Evolutionary conservation across 176 grass and related monocot species (phyloP).

Genomic region (Rhynchospora tenuis): DNA sequence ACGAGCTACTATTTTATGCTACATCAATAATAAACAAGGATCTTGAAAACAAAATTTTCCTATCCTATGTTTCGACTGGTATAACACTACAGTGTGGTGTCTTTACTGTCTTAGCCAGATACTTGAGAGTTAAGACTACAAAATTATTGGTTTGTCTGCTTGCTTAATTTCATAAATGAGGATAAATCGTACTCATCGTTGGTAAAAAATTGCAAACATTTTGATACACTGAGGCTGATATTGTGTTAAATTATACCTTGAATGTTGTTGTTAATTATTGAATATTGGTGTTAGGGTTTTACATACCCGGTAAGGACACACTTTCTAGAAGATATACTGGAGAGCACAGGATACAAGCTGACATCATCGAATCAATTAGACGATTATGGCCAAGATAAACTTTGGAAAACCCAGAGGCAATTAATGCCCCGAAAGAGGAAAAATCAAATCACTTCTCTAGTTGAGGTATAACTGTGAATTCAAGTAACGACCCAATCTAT

Average conservation of each 20-base stretch:
- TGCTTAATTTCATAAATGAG: slow-evolving; percentile 12
- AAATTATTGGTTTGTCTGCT: neutral
- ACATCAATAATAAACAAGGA: neutral
- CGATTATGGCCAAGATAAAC: slow-evolving; percentile 97
- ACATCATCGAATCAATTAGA: slow-evolving; percentile 92
- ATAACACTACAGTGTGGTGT: neutral
- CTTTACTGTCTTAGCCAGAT: neutral
- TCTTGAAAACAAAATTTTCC: neutral
- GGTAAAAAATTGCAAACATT: neutral
- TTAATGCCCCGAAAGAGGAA: slow-evolving; percentile 81
- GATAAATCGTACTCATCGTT: neutral
- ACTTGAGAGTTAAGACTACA: neutral
- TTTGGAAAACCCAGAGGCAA: slow-evolving; percentile 96
- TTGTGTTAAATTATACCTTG: slow-evolving; percentile 9
- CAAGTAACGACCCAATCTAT: neutral
- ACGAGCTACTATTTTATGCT: neutral
- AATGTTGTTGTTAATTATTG: slow-evolving; percentile 16
- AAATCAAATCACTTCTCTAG: slow-evolving; percentile 89
- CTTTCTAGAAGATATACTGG: slow-evolving; percentile 97
- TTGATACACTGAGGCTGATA: neutral
- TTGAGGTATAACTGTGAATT: slow-evolving; percentile 55
- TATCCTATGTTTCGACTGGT: neutral
- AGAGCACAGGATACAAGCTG: slow-evolving; percentile 88
- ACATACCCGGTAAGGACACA: slow-evolving; percentile 86
- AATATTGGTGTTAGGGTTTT: slow-evolving; percentile 51